Evolutionary conservation across 192 early-diverging fungal species (phyloP), one percentile per base, ranked within the genome.

Genomic region (Physocladia obscura): DNA sequence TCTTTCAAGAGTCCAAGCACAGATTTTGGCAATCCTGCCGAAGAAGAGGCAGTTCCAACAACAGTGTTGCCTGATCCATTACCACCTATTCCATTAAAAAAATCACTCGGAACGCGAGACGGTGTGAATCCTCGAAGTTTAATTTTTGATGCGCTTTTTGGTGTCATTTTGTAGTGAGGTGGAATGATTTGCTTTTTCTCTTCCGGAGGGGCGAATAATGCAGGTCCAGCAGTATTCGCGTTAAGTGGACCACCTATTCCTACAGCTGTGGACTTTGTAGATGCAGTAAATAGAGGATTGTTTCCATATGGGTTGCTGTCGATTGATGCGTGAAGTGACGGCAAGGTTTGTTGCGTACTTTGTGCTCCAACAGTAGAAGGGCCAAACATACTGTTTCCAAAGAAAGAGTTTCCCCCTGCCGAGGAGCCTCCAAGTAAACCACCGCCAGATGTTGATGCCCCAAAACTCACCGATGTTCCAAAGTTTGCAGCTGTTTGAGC

Each of bases 241-340:
- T 1, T 17, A 13, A 65, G 39, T 73, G 52, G 59, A 75, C 40
- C 40, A 44, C 11, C 8, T 13, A 13, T 44, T 72, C 72, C 81
- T 19, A 17, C 35, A 13, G 37, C 31, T 13, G 59, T 15, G 15
- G 49, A 8, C n/a, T 59, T 47, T 2, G 62, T 40, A 22, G 36
- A 47, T 6, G 36, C 21, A 31, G 34, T 38, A 69, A 97, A 93
- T 32, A 97, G 79, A 35, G 93, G 88, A 54, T 88, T 93, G 47
- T 79, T 78, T 29, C 96, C 96, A 74, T 96, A 98, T 6, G 94
- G 94, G 69, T 92, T 89, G 56, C 82, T 79, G 59, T 94, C 93
- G 57, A 98, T 89, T 24, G 84, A 81, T 2, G 94, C 94, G 11
- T 85, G 78, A 26, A 95, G 71, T 13, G 69, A 22, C 15, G 65